Evolutionary conservation across 2,329 filamentous ascomycete species (phyloP).

Genomic region (Penicillium sp.): DNA sequence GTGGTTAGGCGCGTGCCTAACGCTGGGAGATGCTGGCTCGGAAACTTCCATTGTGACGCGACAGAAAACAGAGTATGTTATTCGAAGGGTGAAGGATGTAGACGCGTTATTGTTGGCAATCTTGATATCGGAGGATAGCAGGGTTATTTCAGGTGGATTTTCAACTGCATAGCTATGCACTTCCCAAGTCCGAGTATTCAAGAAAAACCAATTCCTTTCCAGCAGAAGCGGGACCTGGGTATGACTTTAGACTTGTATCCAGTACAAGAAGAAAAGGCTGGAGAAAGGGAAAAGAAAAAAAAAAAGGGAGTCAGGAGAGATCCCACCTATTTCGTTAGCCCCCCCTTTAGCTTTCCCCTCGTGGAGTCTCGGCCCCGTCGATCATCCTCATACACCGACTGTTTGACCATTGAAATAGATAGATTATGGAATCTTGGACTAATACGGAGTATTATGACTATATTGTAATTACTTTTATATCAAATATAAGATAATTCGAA

Average conservation of each 20-base stretch:
- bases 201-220: background rate
- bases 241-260: conserved; percentile 5
- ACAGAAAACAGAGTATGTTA: background rate
- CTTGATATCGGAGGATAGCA: conserved; percentile 2
- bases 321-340: conserved; percentile 20
- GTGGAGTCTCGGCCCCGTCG: conserved; percentile 27
- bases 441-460: background rate
- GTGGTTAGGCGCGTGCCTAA: conserved; percentile 30
- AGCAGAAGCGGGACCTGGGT: conserved; percentile 2
- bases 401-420: conserved; percentile 11
- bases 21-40: conserved; percentile 22
- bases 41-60: conserved; percentile 25
- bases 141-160: background rate
- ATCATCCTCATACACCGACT: conserved; percentile 29
- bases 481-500: background rate
- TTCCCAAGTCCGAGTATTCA: background rate
- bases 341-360: conserved; percentile 18
- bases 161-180: conserved; percentile 1
- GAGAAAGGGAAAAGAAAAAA: conserved; percentile 9
- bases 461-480: background rate
- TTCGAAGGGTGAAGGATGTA: background rate
- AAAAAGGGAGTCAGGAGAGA: conserved; percentile 22
- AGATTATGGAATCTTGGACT: conserved; percentile 3
- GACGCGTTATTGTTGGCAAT: background rate
- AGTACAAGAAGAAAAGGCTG: conserved; percentile 9